Evolutionary conservation across 2,329 filamentous ascomycete species (phyloP).

Genomic region (Penicillium sp.): DNA sequence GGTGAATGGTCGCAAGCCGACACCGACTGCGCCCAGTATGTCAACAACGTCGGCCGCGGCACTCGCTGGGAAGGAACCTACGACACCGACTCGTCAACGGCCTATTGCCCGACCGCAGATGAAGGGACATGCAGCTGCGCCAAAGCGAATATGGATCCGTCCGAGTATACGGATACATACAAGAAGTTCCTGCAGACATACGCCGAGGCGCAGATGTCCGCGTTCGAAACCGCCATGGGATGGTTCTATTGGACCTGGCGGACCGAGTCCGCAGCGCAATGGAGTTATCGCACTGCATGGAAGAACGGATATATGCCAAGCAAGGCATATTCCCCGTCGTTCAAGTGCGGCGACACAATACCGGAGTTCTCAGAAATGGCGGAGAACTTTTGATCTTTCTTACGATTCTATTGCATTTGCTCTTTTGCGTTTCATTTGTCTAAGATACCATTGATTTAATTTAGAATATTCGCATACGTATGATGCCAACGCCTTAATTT

Average conservation of each 20-base stretch:
- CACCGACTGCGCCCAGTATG: slow-evolving; percentile 82
- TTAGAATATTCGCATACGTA: not conserved
- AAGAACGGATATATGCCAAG: slow-evolving; percentile 74
- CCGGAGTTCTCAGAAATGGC: slow-evolving; percentile 47
- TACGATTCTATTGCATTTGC: not conserved
- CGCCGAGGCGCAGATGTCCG: slow-evolving; percentile 92
- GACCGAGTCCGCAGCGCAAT: slow-evolving; percentile 80
- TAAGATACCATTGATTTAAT: slow-evolving; percentile 8
- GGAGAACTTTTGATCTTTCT: slow-evolving; percentile 43
- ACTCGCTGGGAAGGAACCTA: slow-evolving; percentile 91
- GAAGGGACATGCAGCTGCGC: slow-evolving; percentile 70
- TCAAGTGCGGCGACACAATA: slow-evolving; percentile 59
- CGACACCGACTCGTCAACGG: slow-evolving; percentile 63
- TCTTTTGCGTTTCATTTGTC: slow-evolving; percentile 5
- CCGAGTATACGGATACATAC: slow-evolving; percentile 68
- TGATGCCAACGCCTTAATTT: not conserved
- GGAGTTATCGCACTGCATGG: slow-evolving; percentile 68
- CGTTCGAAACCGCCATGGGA: slow-evolving; percentile 88
- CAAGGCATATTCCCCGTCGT: slow-evolving; percentile 69
- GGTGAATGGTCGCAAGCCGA: slow-evolving; percentile 98
- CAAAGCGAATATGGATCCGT: slow-evolving; percentile 70
- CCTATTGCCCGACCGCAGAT: slow-evolving; percentile 66
- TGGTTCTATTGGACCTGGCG: slow-evolving; percentile 99
- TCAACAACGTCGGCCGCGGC: slow-evolving; percentile 87
- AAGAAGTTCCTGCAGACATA: slow-evolving; percentile 85